phyloP scores from a whole-genome alignment of 148 eudicot species.

The Linanthus parryae region DNA sequence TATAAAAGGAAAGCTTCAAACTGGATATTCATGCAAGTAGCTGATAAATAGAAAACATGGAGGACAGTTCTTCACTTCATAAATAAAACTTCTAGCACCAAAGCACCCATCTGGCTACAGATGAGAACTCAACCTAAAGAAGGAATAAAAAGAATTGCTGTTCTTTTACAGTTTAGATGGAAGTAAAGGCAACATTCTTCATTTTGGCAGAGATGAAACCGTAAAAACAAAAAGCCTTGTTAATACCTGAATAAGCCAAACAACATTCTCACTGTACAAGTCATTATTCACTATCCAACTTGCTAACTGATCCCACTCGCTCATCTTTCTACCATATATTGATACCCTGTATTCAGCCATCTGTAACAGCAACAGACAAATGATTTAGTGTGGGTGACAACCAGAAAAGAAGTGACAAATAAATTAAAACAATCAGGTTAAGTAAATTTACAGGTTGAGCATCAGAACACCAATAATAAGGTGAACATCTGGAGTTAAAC shows the following conservation, averaged over 20 bases:
- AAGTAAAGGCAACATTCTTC: background rate
- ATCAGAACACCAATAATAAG: background rate
- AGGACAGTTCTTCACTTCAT: too few species aligned
- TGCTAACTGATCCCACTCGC: conserved; percentile 97
- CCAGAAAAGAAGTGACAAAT: conserved; percentile 4
- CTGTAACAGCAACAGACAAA: conserved; percentile 34
- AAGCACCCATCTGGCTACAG: too few species aligned
- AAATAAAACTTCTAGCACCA: too few species aligned
- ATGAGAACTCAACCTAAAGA: too few species aligned
- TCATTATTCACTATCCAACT: conserved; percentile 98
- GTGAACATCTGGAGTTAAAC: too few species aligned
- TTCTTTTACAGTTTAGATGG: too few species aligned
- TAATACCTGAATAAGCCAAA: conserved; percentile 91
- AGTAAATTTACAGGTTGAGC: background rate
- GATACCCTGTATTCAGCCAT: conserved; percentile 99
- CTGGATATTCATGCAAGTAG: too few species aligned
- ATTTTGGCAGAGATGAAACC: background rate
- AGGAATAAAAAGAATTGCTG: too few species aligned
- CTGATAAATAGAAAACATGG: too few species aligned
- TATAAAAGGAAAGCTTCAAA: too few species aligned
- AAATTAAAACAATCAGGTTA: background rate
- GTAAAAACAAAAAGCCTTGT: background rate
- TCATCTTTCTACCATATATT: conserved; percentile 94
- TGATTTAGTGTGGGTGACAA: too few species aligned
- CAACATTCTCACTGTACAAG: conserved; percentile 92